Conservation (phyloP, 2,329 filamentous ascomycete species). For the Sporothrix dimorphospora region DNA sequence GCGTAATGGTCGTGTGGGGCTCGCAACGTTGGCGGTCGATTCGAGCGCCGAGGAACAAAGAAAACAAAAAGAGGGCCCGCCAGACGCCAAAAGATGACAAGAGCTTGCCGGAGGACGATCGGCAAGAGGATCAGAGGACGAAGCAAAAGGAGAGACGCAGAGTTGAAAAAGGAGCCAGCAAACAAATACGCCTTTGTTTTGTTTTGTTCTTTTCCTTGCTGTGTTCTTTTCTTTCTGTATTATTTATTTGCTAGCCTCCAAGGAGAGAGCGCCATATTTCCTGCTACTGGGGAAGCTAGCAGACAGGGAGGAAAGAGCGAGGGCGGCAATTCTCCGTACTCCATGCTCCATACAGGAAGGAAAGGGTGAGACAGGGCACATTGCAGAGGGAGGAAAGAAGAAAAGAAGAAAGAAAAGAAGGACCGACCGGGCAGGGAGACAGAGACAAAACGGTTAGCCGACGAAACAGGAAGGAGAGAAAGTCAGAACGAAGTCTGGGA, state of each 20-base stretch:
- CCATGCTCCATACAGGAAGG: neutral
- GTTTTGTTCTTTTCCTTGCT: constrained; percentile 9
- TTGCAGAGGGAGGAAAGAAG: constrained; percentile 9
- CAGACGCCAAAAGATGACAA: constrained; percentile 20
- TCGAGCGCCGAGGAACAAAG: neutral
- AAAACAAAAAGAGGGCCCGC: neutral
- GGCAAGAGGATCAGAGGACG: neutral
- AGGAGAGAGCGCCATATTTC: neutral
- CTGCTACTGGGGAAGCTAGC: no score
- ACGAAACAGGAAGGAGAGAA: neutral
- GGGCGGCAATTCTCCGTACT: neutral
- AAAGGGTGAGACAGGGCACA: constrained; percentile 17
- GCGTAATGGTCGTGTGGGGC: constrained; percentile 17
- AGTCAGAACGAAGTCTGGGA: neutral
- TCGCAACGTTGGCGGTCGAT: neutral
- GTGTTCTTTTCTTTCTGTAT: neutral
- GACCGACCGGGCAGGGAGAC: constrained; percentile 12
- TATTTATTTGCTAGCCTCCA: neutral
- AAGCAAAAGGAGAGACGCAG: neutral
- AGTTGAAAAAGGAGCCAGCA: neutral
- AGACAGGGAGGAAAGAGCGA: constrained; percentile 5
- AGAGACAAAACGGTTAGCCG: constrained; percentile 1
- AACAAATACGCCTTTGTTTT: neutral
- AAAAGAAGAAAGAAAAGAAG: constrained; percentile 6
- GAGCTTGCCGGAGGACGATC: neutral